Percentiles rank a stretch among this genome's conserved stretches.
These are phyloP conservation scores for Pythium aquatile DNA, from an alignment of 352 stramenopile species.

Conservation along the genomic window DNA sequence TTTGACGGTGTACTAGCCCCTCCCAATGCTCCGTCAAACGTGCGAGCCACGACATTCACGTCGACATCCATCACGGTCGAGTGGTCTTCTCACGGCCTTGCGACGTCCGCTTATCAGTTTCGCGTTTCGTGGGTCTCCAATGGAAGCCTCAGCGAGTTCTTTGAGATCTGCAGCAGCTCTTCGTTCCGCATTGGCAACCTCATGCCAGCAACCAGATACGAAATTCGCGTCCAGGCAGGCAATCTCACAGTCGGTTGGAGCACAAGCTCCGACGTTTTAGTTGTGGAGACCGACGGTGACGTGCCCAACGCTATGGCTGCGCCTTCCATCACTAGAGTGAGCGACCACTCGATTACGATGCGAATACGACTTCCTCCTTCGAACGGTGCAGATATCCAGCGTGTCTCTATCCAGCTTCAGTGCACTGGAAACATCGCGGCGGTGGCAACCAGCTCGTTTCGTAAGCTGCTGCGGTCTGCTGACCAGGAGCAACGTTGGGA, in stretches of 20 bases:
- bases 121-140: constrained; percentile 39
- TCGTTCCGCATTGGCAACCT: constrained; percentile 37
- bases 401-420: constrained; percentile 41
- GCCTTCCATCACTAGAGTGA: constrained; percentile 36
- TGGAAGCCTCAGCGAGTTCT: constrained; percentile 22
- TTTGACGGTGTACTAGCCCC: constrained; percentile 24
- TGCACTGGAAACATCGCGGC: constrained; percentile 35
- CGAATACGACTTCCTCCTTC: constrained; percentile 34
- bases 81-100: constrained; percentile 25
- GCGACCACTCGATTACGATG: constrained; percentile 42
- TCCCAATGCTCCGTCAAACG: constrained; percentile 29
- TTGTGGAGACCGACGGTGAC: constrained; percentile 40
- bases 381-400: constrained; percentile 39
- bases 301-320: constrained; percentile 42
- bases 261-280: constrained; percentile 17
- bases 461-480: constrained; percentile 33
- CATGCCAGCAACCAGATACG: constrained; percentile 43
- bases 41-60: constrained; percentile 20
- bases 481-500: constrained; percentile 39
- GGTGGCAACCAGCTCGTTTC: constrained; percentile 33
- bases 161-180: constrained; percentile 25
- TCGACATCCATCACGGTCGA: constrained; percentile 34
- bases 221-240: constrained; percentile 39
- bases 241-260: constrained; percentile 53
- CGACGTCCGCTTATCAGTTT: constrained; percentile 33